Percentiles rank a stretch among this genome's conserved stretches.
Conservation (phyloP, 768 basidiomycete species). For the Lentinula aciculospora region DNA sequence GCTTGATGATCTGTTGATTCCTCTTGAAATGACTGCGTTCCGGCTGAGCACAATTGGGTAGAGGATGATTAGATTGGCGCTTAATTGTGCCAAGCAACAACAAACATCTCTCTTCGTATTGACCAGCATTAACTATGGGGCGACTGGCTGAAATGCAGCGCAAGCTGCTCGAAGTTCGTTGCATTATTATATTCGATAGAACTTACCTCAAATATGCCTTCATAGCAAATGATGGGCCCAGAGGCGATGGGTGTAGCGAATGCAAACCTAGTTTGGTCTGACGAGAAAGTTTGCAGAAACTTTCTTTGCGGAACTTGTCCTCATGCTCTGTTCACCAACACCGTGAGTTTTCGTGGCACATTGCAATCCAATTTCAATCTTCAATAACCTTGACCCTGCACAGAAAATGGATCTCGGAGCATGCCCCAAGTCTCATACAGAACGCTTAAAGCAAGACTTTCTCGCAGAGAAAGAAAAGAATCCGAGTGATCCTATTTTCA, state of each 20-base stretch:
- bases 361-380: not conserved
- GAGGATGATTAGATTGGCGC: too few species aligned
- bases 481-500: constrained; percentile 77
- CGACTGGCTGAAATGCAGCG: constrained; percentile 96
- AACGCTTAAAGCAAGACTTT: constrained; percentile 89
- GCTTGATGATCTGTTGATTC: too few species aligned
- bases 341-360: constrained; percentile 56
- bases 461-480: constrained; percentile 69
- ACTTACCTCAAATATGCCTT: constrained; percentile 9
- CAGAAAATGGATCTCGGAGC: constrained; percentile 99
- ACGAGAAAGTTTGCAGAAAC: constrained; percentile 98
- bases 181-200: not conserved
- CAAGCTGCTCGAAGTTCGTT: constrained; percentile 62
- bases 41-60: too few species aligned
- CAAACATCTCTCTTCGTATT: too few species aligned
- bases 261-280: constrained; percentile 87
- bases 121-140: too few species aligned
- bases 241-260: constrained; percentile 98
- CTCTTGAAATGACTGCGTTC: too few species aligned
- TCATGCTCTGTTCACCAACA: constrained; percentile 95
- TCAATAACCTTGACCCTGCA: not conserved
- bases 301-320: constrained; percentile 99
- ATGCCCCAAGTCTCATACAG: constrained; percentile 95
- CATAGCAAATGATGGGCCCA: constrained; percentile 99
- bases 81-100: too few species aligned